Evolutionary conservation across 768 basidiomycete genomes (phyloP).

Genomic region (Leccinellum rugosiceps): DNA sequence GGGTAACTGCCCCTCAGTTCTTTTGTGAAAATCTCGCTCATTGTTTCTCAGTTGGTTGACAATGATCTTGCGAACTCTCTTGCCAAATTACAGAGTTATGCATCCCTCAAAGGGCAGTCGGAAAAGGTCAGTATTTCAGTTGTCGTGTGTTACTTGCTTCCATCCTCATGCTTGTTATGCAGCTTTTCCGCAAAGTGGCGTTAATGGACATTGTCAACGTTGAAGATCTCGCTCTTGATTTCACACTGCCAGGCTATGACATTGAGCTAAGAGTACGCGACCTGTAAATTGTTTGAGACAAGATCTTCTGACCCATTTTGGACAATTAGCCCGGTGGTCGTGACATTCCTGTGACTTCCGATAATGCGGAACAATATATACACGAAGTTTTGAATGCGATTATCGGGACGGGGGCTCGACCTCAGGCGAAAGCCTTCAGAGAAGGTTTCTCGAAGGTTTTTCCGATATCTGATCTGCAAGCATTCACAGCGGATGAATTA

Average conservation of each 20-base stretch:
- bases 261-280: conserved; percentile 78
- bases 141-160: neutral
- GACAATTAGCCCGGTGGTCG: conserved; percentile 66
- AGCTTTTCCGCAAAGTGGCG: conserved; percentile 57
- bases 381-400: conserved; percentile 84
- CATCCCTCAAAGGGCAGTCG: conserved; percentile 41
- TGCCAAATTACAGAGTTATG: conserved; percentile 70
- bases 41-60: conserved; percentile 67
- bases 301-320: neutral
- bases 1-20: conserved; percentile 44
- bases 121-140: conserved; percentile 48
- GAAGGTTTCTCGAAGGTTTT: conserved; percentile 97
- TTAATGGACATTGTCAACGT: conserved; percentile 62
- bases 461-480: conserved; percentile 84
- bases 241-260: conserved; percentile 94
- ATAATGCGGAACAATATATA: conserved; percentile 89
- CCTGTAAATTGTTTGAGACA: neutral
- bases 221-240: conserved; percentile 90
- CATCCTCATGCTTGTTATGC: conserved; percentile 2
- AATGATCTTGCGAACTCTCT: conserved; percentile 82
- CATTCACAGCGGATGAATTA: conserved; percentile 94
- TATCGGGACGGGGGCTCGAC: conserved; percentile 71
- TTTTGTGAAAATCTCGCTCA: conserved; percentile 3
- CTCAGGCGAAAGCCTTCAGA: conserved; percentile 87
- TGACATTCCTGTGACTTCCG: conserved; percentile 75